Percentiles rank a stretch among this genome's conserved stretches.
phyloP scores from a whole-genome alignment of 179 eudicot genomes.

The Drosera spatulata region DNA sequence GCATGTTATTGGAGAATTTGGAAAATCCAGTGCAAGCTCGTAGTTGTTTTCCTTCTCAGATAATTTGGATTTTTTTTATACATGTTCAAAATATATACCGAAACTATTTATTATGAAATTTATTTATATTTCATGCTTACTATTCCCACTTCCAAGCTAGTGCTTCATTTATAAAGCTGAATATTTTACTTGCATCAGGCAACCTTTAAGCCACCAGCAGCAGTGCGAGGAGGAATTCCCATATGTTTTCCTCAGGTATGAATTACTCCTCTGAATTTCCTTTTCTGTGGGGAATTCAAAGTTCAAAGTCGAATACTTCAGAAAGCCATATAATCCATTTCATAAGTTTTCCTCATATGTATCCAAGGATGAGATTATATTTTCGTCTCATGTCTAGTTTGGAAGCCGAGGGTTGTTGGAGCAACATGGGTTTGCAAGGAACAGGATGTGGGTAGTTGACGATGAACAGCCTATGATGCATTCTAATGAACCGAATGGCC shows the following conservation, averaged over 20 bases:
- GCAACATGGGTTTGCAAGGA: constrained; percentile 85
- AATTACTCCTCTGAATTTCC: background rate
- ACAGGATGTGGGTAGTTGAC: constrained; percentile 61
- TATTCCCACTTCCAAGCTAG: background rate
- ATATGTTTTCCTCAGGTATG: constrained; percentile 96
- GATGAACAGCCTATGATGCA: constrained; percentile 50
- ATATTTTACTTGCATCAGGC: constrained; percentile 37
- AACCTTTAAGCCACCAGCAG: constrained; percentile 55
- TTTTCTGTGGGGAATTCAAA: background rate
- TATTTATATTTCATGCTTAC: too few relatives aligned
- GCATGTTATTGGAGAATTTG: too few relatives aligned
- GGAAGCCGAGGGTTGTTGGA: constrained; percentile 71
- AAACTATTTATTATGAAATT: too few relatives aligned
- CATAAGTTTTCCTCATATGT: background rate
- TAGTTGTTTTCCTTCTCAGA: too few relatives aligned
- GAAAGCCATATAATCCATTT: background rate
- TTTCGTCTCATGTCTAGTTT: constrained; percentile 24
- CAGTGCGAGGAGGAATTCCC: constrained; percentile 86
- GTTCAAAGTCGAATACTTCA: too few relatives aligned
- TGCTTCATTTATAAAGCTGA: background rate
- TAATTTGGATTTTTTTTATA: too few relatives aligned
- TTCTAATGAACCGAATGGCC: constrained; percentile 19
- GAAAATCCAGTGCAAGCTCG: too few relatives aligned
- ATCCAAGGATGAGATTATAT: background rate
- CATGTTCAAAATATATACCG: too few relatives aligned